Base-by-base conservation (phyloP, 2,329 filamentous ascomycete species). In the Calonectria pauciramosa region DNA sequence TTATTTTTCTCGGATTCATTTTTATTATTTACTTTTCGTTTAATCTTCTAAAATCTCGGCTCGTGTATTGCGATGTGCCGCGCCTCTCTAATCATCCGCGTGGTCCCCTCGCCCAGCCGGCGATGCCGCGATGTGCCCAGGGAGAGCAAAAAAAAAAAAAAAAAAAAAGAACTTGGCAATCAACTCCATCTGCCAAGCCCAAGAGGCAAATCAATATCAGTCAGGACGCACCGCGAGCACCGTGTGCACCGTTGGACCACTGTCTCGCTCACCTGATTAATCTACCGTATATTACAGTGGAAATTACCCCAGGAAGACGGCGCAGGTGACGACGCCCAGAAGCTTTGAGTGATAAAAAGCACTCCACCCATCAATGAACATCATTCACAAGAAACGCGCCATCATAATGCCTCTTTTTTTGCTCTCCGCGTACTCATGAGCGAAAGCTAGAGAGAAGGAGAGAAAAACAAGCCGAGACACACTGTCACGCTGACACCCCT, bases 241-340 rank as follows among this genome's bases (percentile, higher is more conserved):
- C 54, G 36, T 63, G 56, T 63, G 34, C 34, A 28, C 56, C 14
- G 36, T 20, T 38, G n/a, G 34, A 9, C 49, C 49, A 56, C 26
- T 26, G 49, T 28, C 36, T 52, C 44, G 44, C 52, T 44, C 64
- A 67, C 64, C 44, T 67, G 47, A 52, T 67, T n/a, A 67, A 67
- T 52, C 44, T 49, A 52, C 20, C 30, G 14, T 18, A 36, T 38
- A 65, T 23, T 65, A 44, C 28, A 59, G 34, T 56, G 66, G 66
- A 68, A 68, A 68, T 44, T 38, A 32, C 51, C 51, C 49, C 36
- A 44, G 23, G 65, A 38, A 34, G 16, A 20, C 23, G 34, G 34
- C 38, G 36, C 32, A 7, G 65, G 36, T 38, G 49, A 44, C 51
- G 51, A 41, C 30, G 64, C 64, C 23, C 44, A 23, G 49, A 68